Percentiles rank a stretch among this genome's conserved stretches.
Conservation (phyloP, 1,139 yeast species). For the Taphrina flavorubra region DNA sequence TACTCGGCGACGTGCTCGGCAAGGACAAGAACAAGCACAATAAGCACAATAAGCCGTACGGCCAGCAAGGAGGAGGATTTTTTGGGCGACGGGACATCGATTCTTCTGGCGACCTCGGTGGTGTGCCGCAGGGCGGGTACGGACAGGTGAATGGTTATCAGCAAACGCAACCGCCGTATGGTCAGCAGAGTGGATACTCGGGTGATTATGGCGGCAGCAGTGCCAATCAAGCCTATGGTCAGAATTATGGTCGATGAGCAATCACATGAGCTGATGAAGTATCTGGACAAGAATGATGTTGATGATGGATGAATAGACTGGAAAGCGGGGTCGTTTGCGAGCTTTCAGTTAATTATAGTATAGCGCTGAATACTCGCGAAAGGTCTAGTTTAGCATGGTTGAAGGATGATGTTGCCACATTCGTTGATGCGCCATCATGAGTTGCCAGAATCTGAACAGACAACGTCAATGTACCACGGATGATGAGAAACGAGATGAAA, state of each 20-base stretch:
- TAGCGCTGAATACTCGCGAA: too few species aligned
- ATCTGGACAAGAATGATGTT: not conserved
- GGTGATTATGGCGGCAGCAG: not conserved
- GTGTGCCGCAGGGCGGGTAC: not conserved
- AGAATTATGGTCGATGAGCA: conserved; percentile 11
- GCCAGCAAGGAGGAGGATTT: conserved; percentile 6
- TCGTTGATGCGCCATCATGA: too few species aligned
- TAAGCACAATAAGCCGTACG: conserved; percentile 11
- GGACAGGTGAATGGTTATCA: not conserved
- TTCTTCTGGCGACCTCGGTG: not conserved
- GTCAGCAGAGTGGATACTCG: not conserved
- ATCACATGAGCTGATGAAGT: too few species aligned
- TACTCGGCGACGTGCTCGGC: conserved; percentile 33
- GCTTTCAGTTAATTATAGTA: too few species aligned
- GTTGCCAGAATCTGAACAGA: too few species aligned
- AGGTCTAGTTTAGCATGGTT: too few species aligned
- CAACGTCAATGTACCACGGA: too few species aligned
- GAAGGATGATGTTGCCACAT: too few species aligned
- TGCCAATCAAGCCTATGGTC: conserved; percentile 27
- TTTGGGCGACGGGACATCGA: conserved; percentile 28
- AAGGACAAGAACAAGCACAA: conserved; percentile 2
- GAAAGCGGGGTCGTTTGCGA: not conserved
- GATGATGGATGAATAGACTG: not conserved
- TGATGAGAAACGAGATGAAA: too few species aligned
- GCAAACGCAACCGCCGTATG: not conserved